Evolutionary conservation across 805 yeast species (phyloP), one percentile per base, ranked within the genome.

Genomic region (Hanseniaspora occidentalis): DNA sequence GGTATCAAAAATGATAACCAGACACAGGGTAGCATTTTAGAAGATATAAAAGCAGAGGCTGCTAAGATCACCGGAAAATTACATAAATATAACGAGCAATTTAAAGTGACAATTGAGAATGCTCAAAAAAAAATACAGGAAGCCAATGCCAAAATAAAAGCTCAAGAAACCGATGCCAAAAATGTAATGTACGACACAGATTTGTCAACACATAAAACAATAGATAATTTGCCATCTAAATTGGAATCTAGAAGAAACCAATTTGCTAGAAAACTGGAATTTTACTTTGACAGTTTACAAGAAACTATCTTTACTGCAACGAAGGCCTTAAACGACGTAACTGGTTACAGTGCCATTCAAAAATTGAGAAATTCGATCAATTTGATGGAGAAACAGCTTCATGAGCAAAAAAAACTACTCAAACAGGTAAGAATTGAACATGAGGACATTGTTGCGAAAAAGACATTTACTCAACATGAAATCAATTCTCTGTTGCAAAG

Each of bases 301-400:
- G 75, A 68, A 14, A 69, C 82, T 1, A 64, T 77, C 5, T 66
- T 71, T 40, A 69, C 75, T 0, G 79, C 83, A 0, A 71, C 84
- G 0, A 68, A 74, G 44, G 73, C 88, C 2, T 66, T 89, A 25
- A 92, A 92, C 52, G 95, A 86, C 50, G 78, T 86, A 9, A 89
- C 98, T 0, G 98, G 98, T 0, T 92, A 92, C 57, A 71, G 85
- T 0, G 67, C 78, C 16, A 84, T 92, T 42, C 94, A 84, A 52
- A 65, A 69, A 43, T 60, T 89, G 50, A 79, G 85, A 57, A 56
- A 65, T 22, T 61, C 72, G 1, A 84, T 92, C 23, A 75, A 70
- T 7, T 44, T 51, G 0, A 45, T 65, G 46, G 96, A 89, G 50
- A 45, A 46, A 11, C 65, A 69, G 24, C 56, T 84, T 31, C 63